These are phyloP conservation scores for Magnolia kwangsiensis DNA, from an alignment of 164 flowering plant genomes.

Conservation along the genomic window DNA sequence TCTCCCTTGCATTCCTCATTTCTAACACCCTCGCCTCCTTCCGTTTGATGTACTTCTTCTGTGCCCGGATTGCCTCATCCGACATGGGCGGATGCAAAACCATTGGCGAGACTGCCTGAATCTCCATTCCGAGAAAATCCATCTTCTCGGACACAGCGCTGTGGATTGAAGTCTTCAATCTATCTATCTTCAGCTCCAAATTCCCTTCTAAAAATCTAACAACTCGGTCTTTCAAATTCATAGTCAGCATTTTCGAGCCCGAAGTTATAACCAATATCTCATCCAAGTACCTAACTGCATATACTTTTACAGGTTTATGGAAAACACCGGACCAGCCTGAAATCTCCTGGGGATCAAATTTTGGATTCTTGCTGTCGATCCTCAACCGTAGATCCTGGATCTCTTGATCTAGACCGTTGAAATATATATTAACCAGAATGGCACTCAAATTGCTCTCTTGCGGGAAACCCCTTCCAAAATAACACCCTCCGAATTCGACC, in stretches of 20 bases:
- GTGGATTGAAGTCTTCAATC: slow-evolving; percentile 54
- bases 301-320: slow-evolving; percentile 64
- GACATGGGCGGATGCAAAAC: slow-evolving; percentile 71
- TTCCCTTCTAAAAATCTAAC: slow-evolving; percentile 46
- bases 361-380: slow-evolving; percentile 39
- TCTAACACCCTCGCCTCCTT: slow-evolving; percentile 63
- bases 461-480: slow-evolving; percentile 74
- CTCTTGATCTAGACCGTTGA: slow-evolving; percentile 66
- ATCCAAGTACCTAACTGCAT: slow-evolving; percentile 85
- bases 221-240: slow-evolving; percentile 57
- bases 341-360: slow-evolving; percentile 31
- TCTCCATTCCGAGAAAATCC: slow-evolving; percentile 76
- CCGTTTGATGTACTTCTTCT: slow-evolving; percentile 77
- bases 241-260: slow-evolving; percentile 55
- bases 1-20: slow-evolving; percentile 74
- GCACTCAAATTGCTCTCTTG: slow-evolving; percentile 71
- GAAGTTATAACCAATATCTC: slow-evolving; percentile 78
- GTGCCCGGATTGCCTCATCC: slow-evolving; percentile 82
- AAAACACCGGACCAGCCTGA: slow-evolving; percentile 25
- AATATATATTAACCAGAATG: slow-evolving; percentile 69
- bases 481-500: slow-evolving; percentile 62
- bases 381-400: slow-evolving; percentile 52
- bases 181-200: slow-evolving; percentile 67
- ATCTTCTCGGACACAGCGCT: slow-evolving; percentile 85
- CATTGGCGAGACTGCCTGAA: slow-evolving; percentile 85